These are phyloP conservation scores for Fomes fomentarius DNA, from an alignment of 1,284 basidiomycete genomes.

Conservation along the genomic window DNA sequence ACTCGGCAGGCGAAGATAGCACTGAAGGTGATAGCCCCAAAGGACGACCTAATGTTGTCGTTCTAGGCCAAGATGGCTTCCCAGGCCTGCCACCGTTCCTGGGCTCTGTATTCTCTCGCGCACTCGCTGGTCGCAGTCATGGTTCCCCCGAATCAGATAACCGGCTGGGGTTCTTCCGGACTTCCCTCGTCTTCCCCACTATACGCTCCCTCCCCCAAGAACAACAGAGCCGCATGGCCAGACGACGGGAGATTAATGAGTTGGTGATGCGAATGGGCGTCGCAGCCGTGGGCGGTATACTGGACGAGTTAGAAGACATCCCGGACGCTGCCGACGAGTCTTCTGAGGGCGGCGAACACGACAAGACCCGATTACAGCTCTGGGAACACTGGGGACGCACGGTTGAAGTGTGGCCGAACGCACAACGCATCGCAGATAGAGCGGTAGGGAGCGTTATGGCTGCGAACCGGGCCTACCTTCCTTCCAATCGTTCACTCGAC, in stretches of 20 bases:
- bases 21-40: constrained; percentile 36
- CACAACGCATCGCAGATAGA: constrained; percentile 72
- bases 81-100: constrained; percentile 31
- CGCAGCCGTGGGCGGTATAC: constrained; percentile 68
- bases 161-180: constrained; percentile 63
- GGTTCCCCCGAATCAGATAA: constrained; percentile 23
- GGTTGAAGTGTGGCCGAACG: constrained; percentile 67
- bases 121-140: constrained; percentile 17
- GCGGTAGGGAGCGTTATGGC: constrained; percentile 70
- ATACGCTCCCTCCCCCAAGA: constrained; percentile 61
- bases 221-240: constrained; percentile 55
- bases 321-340: constrained; percentile 17
- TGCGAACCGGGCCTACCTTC: constrained; percentile 30
- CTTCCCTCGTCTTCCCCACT: constrained; percentile 72
- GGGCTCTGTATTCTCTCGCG: constrained; percentile 23
- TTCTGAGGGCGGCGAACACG: constrained; percentile 24
- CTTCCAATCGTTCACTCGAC: constrained; percentile 46
- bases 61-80: constrained; percentile 46
- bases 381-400: constrained; percentile 76
- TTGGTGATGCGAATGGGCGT: constrained; percentile 80
- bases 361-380: constrained; percentile 44
- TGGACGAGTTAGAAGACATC: constrained; percentile 47
- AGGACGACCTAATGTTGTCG: constrained; percentile 49
- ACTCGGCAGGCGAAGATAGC: constrained; percentile 41
- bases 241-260: constrained; percentile 77